A percentile compares a stretch with the other conserved stretches of the same genome.
Conservation (phyloP, 2,329 filamentous ascomycete species). For the Rutstroemia sp. region DNA sequence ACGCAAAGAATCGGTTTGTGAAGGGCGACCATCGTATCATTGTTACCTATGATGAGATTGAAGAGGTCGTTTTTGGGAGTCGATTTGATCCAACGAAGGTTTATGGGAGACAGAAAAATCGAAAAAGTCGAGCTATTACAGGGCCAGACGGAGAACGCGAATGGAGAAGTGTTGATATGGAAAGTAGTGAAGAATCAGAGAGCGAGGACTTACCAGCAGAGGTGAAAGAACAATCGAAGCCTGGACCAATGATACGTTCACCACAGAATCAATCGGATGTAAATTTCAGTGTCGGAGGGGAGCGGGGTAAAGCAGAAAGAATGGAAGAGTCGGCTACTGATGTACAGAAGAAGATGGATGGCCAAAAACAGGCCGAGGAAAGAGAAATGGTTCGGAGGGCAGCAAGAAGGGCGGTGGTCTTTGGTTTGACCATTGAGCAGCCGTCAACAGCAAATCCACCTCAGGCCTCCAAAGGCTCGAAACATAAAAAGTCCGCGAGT, state of each 20-base stretch:
- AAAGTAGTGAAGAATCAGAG: constrained; percentile 34
- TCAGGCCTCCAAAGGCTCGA: neutral
- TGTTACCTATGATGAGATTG: constrained; percentile 42
- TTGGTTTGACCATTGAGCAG: constrained; percentile 12
- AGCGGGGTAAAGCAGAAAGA: constrained; percentile 47
- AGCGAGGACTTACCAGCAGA: neutral
- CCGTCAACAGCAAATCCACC: neutral
- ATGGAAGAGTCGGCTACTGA: constrained; percentile 44
- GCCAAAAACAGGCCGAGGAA: constrained; percentile 13
- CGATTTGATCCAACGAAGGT: constrained; percentile 38
- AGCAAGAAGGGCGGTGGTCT: constrained; percentile 16
- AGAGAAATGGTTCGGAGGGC: constrained; percentile 15
- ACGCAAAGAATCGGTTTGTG: constrained; percentile 28
- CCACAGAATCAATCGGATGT: constrained; percentile 27
- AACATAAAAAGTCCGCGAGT: neutral
- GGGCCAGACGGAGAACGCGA: constrained; percentile 33
- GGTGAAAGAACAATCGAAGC: neutral
- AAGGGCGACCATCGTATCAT: constrained; percentile 46
- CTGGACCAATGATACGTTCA: constrained; percentile 7
- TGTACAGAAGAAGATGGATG: constrained; percentile 36
- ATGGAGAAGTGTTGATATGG: constrained; percentile 39
- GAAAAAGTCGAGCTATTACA: constrained; percentile 29
- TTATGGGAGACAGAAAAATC: constrained; percentile 39
- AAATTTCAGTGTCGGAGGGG: constrained; percentile 48
- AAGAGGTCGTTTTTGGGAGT: constrained; percentile 42